Base-by-base conservation (phyloP, 2,329 filamentous ascomycete species). In the Alternaria novae-zelandiae region DNA sequence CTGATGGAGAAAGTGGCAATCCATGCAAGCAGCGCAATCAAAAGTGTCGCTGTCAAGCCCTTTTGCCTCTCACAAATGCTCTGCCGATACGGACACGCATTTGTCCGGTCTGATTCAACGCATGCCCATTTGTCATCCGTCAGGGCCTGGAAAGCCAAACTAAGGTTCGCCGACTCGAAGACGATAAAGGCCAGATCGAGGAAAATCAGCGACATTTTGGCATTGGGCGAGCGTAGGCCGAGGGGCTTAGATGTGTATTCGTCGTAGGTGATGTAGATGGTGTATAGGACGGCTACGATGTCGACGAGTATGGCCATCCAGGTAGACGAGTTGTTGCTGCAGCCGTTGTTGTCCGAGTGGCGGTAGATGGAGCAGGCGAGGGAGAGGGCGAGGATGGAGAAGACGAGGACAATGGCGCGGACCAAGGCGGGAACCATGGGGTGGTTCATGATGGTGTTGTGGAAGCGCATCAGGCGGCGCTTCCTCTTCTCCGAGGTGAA, bases 171-270 rank as follows among this genome's bases (percentile, higher is more conserved):
- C 5, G 94, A 94, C 79, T 97, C 95, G 83, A 99, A 97, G 45
- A 98, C 94, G 74, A 99, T 97, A 78, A 99, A 99, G 74, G 97
- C 90, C 4, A 99, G 86, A 80, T 99, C 96, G 61, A 97, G 87
- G 58, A 99, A 88, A 64, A 98, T 92, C 54, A 99, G 88, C 13
- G 92, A 89, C 68, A 97, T 91, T 79, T 99, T 99, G 53, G 93
- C 91, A 60, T 90, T 90, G 10, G 93, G 89, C 7, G 90, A 90
- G 46, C 96, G 91, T 64, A 99, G 83, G 2, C 96, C 96, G 20
- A 99, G 84, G 21, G 96, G 96, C 78, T 96, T 96, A 28, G 93
- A 93, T 6, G 93, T 96, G 81, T 97, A 98, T 82, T 99, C 96
- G 77, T 99, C 96, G 82, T 90, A 97, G 23, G 94, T 96, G 82